phyloP scores from a whole-genome alignment of 306 rosid species.

The Vachellia collinsii region DNA sequence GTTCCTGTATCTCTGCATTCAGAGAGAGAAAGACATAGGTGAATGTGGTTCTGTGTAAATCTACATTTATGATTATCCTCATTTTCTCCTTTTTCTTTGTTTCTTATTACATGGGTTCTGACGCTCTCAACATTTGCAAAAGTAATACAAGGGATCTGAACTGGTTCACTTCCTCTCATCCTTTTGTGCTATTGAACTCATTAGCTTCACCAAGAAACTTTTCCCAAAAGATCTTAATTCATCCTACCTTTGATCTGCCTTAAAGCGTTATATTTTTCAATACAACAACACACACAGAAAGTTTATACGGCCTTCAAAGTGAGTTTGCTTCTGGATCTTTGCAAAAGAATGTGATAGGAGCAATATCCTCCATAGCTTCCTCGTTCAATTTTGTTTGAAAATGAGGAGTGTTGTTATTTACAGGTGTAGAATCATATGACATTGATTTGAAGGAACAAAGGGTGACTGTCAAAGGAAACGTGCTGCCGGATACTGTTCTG shows the following conservation, averaged over 20 bases:
- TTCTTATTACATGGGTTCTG: background rate
- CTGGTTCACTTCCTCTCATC: background rate
- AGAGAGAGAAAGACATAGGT: background rate
- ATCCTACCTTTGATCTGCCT: background rate
- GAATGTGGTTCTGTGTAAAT: background rate
- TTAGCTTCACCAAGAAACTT: no score
- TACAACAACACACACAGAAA: background rate
- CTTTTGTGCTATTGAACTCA: background rate
- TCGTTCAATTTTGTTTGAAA: background rate
- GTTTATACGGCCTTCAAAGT: background rate
- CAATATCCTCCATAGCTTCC: conserved; percentile 4
- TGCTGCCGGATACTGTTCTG: conserved; percentile 65
- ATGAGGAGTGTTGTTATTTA: conserved; percentile 18
- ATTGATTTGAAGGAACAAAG: conserved; percentile 74
- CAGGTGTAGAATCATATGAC: conserved; percentile 84
- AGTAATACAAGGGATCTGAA: background rate
- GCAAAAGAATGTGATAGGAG: conserved; percentile 20
- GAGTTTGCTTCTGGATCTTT: background rate
- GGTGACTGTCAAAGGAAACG: conserved; percentile 81
- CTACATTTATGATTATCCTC: background rate
- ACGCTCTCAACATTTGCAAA: background rate
- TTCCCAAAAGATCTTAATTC: no score
- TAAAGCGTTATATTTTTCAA: background rate
- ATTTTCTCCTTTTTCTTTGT: background rate
- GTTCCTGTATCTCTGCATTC: background rate